phyloP scores from a whole-genome alignment of 1,284 basidiomycete species.

The Takashimella tepidaria region DNA sequence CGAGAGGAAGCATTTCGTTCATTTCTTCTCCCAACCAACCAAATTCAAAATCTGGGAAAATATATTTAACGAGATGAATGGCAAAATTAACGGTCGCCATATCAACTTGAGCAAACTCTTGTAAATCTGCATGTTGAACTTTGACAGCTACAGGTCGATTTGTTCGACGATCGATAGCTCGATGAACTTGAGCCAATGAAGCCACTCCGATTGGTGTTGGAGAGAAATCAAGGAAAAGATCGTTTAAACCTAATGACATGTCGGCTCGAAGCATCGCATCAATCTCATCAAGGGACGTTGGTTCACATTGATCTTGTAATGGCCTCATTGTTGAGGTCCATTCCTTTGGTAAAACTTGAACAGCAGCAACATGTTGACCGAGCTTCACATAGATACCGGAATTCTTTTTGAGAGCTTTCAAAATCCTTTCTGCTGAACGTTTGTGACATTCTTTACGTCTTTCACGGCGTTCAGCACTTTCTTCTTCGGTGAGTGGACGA shows the following conservation, averaged over 20 bases:
- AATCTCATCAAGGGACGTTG: slow-evolving; percentile 39
- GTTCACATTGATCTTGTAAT: slow-evolving; percentile 65
- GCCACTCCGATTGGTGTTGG: slow-evolving; percentile 89
- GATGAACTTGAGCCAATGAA: slow-evolving; percentile 89
- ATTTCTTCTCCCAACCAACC: slow-evolving; percentile 92
- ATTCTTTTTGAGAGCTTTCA: slow-evolving; percentile 75
- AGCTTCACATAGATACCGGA: slow-evolving; percentile 56
- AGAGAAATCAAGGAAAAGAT: slow-evolving; percentile 70
- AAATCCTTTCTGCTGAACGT: slow-evolving; percentile 69
- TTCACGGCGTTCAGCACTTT: slow-evolving; percentile 49
- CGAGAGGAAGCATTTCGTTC: slow-evolving; percentile 85
- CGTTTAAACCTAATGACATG: slow-evolving; percentile 39
- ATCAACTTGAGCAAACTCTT: slow-evolving; percentile 89
- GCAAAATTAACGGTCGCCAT: slow-evolving; percentile 49
- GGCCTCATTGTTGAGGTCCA: slow-evolving; percentile 59
- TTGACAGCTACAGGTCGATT: slow-evolving; percentile 86
- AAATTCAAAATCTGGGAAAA: slow-evolving; percentile 69
- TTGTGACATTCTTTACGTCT: slow-evolving; percentile 73
- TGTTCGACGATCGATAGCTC: slow-evolving; percentile 66
- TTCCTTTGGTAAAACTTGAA: slow-evolving; percentile 73
- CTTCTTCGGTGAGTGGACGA: slow-evolving; percentile 51
- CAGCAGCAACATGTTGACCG: slow-evolving; percentile 74
- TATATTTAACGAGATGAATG: slow-evolving; percentile 76
- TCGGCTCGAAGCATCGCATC: slow-evolving; percentile 43
- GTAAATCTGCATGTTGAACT: slow-evolving; percentile 91